Base-by-base conservation (phyloP, 2,329 filamentous ascomycete species). In the Aspergillus fructus region DNA sequence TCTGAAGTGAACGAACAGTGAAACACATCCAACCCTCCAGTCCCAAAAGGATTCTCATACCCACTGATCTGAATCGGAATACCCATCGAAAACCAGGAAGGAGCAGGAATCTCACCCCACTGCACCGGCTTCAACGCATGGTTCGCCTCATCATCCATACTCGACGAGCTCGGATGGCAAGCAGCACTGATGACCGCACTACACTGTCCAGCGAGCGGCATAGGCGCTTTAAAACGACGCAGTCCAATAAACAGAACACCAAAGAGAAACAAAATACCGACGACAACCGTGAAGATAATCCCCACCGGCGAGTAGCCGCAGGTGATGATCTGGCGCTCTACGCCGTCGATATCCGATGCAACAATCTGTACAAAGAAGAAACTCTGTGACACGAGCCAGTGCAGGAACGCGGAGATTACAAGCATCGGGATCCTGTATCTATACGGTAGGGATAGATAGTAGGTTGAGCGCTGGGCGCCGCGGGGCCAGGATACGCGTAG, bases 371-470 rank as follows among this genome's bases (percentile, higher is more conserved):
- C 58, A 6, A 58, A 61, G 62, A 79, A 81, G 4, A 79, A 58
- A 27, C 74, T 74, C 59, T 79, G 76, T 1, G 77, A 81, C 5
- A 79, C 63, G 9, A 81, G 66, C 78, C 78, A 81, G 59, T 81
- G 78, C 49, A 81, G 63, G 0, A 76, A 1, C 0, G 66, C 68
- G 1, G 69, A 73, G 2, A 59, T 61, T 0, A 63, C 50, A 1
- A 76, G 63, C 1, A 81, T 62, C 0, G 78, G 76, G 0, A 79
- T 34, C 0, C 71, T 70, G 41, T 77, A 82, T 4, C 67, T 68
- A 17, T 76, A 73, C 0, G 78, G 79, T 1, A 82, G 65, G 2
- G 68, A 72, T 5, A 82, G 72, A 49, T 73, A 79, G 57, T 79
- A 80, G 2, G 71, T 77, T 0, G 72, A 74, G 3, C 77, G 67